Evolutionary conservation across 176 grass and related monocot species (phyloP), one percentile per base, ranked within the genome.

Genomic region (Typha latifolia): DNA sequence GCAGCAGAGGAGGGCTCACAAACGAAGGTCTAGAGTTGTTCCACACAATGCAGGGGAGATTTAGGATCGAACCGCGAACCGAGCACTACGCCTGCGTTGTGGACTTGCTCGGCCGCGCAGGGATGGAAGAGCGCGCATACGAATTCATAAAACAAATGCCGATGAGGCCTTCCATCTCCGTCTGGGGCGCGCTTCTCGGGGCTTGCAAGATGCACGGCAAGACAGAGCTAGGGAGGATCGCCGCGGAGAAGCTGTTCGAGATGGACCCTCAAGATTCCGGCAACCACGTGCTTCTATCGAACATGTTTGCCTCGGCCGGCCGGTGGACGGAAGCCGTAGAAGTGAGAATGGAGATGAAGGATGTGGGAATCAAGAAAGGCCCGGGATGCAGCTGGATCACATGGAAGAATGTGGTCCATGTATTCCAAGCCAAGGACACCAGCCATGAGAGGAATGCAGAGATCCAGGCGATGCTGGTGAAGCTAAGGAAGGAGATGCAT

Each of bases 51-150:
- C 82, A n/a, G 67, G 72, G 87, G 76, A 80, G 66, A 63, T 87
- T 86, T 66, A 72, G 81, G 73, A 90, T 96, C 49, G 76, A 87
- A 14, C 83, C 86, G 10, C 62, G 76, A 18, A 75, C 34, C 8
- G 91, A 96, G 75, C 91, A 96, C 53, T 96, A 90, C 75, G 84
- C 91, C 26, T 90, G 91, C 48, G 66, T 87, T 57, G 91, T 95
- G 11, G 91, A 95, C 68, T 82, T 90, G 66, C 79, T 96, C 61
- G 86, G 81, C 15, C 81, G 84, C n/a, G 86, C 86, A 43, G 91
- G 91, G 32, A 84, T 90, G 81, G 90, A 77, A 68, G 90, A 95
- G 56, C 67, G 12, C 13, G 86, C 90, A 71, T 95, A 95, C 67
- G 84, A 83, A 49, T 68, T 96, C 61, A 90, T 90, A 71, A 85